Conservation (phyloP, 108 stramenopile genomes). For the Cyclostephanos invisitatus region DNA sequence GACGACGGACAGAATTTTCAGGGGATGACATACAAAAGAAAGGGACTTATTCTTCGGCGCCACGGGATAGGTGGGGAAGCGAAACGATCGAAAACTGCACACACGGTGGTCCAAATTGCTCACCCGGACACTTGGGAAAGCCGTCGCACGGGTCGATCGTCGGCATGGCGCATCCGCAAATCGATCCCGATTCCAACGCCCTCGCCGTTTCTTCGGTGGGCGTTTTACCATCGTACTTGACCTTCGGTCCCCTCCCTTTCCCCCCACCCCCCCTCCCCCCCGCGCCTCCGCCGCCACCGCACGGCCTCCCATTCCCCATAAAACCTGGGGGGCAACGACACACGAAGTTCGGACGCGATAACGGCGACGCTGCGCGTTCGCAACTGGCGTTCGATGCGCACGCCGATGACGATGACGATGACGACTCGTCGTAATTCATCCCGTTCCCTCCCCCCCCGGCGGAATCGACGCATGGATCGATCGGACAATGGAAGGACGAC, state of each 20-base stretch:
- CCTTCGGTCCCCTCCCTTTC: conserved; percentile 55
- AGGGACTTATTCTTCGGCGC: background rate
- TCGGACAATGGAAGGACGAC: conserved; percentile 54
- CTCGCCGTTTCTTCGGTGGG: conserved; percentile 69
- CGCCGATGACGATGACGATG: background rate
- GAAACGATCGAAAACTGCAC: background rate
- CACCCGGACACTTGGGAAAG: conserved; percentile 79
- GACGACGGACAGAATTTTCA: too few relatives aligned
- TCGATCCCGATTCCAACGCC: conserved; percentile 60
- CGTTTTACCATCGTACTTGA: conserved; percentile 81
- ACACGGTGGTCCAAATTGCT: conserved; percentile 17
- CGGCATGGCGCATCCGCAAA: conserved; percentile 83
- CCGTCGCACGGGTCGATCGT: conserved; percentile 81
- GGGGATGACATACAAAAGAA: too few relatives aligned
- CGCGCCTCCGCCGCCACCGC: too few relatives aligned
- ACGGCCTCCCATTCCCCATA: conserved; percentile 79
- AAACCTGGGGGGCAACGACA: conserved; percentile 74
- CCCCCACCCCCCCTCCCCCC: too few relatives aligned
- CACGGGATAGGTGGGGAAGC: background rate
- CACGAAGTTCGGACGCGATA: conserved; percentile 47
- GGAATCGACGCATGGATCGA: background rate
- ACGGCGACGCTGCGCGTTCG: conserved; percentile 54
- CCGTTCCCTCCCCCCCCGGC: conserved; percentile 16
- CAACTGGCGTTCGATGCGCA: conserved; percentile 71
- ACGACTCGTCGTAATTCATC: background rate